These are phyloP conservation scores for Rubia peregrina DNA, from an alignment of 305 asterid species.

Conservation along the genomic window DNA sequence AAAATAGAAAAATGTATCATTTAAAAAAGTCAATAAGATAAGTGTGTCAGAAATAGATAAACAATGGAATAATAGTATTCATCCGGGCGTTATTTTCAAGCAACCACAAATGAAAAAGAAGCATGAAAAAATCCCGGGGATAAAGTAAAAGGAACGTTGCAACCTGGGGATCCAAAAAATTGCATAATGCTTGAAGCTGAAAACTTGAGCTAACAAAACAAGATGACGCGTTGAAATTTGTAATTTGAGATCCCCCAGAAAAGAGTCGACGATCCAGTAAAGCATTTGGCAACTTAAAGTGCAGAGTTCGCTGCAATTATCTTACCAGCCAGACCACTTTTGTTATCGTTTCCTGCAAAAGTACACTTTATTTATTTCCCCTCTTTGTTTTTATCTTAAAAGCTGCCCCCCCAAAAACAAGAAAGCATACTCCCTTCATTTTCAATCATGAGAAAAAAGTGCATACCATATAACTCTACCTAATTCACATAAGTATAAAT, in stretches of 20 bases:
- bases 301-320: not conserved
- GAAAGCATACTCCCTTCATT: no score
- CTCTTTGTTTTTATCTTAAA: not conserved
- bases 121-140: not conserved
- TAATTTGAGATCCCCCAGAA: not conserved
- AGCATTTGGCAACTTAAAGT: not conserved
- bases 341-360: constrained; percentile 2
- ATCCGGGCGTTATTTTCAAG: no score
- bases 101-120: constrained; percentile 19
- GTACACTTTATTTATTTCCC: not conserved
- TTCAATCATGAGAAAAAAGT: no score
- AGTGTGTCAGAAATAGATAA: no score
- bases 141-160: constrained; percentile 27
- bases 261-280: constrained; percentile 7
- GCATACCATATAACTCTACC: no score
- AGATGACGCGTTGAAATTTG: not conserved
- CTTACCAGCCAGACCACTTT: not conserved
- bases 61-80: no score
- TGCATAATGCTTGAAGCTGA: constrained; percentile 13
- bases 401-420: not conserved
- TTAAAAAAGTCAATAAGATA: no score
- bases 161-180: constrained; percentile 47
- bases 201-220: constrained; percentile 1
- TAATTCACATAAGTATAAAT: no score
- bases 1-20: no score